phyloP scores from a whole-genome alignment of 176 grass and related monocot species.

The Avena insularis region DNA sequence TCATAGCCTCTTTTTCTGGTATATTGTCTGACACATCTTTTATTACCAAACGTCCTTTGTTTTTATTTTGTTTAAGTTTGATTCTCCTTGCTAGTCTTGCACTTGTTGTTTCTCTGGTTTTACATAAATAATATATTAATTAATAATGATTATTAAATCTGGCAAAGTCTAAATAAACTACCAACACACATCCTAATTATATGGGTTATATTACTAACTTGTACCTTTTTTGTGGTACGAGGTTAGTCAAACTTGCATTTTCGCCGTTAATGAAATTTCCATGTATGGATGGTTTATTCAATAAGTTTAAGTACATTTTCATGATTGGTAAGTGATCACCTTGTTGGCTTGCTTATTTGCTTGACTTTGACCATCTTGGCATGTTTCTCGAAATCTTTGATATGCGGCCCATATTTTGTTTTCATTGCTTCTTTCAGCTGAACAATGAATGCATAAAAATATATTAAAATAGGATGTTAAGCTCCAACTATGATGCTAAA shows the following conservation, averaged over 20 bases:
- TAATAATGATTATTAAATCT: too few species aligned
- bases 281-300: too few species aligned
- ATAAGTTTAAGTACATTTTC: neutral
- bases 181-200: too few species aligned
- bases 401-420: neutral
- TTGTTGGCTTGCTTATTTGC: neutral
- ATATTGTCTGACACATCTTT: neutral
- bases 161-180: too few species aligned
- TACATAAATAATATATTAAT: neutral
- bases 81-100: constrained; percentile 7
- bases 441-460: neutral
- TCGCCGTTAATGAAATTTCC: too few species aligned
- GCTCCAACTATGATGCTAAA: neutral
- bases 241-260: too few species aligned
- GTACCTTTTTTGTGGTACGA: too few species aligned
- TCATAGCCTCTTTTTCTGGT: neutral
- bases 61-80: neutral
- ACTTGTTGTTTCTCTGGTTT: neutral
- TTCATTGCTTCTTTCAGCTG: neutral
- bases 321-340: neutral
- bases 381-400: neutral
- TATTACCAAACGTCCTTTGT: neutral
- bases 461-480: neutral
- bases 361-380: neutral
- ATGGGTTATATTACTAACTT: too few species aligned